A percentile compares a stretch with the other conserved stretches of the same genome.
phyloP scores from a whole-genome alignment of 2,329 filamentous ascomycete species.

The Epichloe hybrida region DNA sequence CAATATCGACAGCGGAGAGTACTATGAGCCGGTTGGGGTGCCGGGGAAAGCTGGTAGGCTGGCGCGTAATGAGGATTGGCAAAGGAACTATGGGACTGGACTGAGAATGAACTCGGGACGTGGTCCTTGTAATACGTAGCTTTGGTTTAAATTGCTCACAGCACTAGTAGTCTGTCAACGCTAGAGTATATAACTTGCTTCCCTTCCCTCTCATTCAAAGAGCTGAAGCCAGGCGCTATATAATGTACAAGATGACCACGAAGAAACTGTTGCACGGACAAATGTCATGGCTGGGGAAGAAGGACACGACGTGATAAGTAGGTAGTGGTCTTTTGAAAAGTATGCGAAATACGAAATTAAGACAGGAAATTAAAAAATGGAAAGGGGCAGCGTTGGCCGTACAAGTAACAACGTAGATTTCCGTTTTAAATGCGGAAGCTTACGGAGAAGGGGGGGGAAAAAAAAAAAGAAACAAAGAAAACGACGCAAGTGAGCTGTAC shows the following conservation, averaged over 20 bases:
- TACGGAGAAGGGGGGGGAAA: background rate
- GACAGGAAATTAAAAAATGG: too few relatives aligned
- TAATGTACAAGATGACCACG: background rate
- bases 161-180: too few relatives aligned
- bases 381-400: too few relatives aligned
- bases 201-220: background rate
- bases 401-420: too few relatives aligned
- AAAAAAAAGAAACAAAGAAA: background rate
- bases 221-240: background rate
- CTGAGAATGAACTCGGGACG: conserved; percentile 16
- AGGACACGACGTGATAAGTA: background rate
- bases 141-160: background rate
- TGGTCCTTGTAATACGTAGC: background rate
- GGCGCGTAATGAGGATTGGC: conserved; percentile 16
- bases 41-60: conserved; percentile 9
- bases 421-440: too few relatives aligned
- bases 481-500: background rate
- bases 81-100: conserved; percentile 23
- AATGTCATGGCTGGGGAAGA: background rate
- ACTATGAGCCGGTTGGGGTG: conserved; percentile 21
- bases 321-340: too few relatives aligned
- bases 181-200: too few relatives aligned
- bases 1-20: conserved; percentile 19
- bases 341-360: too few relatives aligned
- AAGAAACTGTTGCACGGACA: background rate